phyloP scores from a whole-genome alignment of 139 green algal genomes.

The Auxenochlorella protothecoides region DNA sequence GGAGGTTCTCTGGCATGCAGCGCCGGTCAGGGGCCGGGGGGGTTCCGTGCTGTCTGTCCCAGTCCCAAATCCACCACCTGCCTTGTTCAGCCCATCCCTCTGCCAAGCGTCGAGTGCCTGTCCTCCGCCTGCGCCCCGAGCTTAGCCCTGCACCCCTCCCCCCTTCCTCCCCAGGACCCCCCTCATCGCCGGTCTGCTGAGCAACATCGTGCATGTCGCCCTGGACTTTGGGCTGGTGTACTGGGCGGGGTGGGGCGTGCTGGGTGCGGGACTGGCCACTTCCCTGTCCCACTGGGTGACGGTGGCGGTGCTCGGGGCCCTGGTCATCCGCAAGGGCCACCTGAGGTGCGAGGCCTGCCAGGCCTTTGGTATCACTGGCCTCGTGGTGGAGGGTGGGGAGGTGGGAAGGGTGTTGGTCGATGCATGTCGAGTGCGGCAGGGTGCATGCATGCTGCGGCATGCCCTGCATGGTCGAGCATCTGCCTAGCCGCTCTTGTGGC shows the following conservation, averaged over 20 bases:
- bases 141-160: not conserved
- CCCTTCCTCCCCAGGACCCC: constrained; percentile 9
- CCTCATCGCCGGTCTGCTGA: constrained; percentile 13
- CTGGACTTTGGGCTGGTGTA: constrained; percentile 33
- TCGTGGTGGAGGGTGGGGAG: too few species aligned
- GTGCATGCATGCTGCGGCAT: too few species aligned
- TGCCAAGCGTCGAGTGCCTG: too few species aligned
- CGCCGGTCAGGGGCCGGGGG: too few species aligned
- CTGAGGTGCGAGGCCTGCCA: constrained; percentile 4
- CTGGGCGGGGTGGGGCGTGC: constrained; percentile 41
- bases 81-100: too few species aligned
- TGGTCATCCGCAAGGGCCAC: constrained; percentile 15
- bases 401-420: too few species aligned
- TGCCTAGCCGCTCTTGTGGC: too few species aligned
- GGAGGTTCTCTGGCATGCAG: too few species aligned
- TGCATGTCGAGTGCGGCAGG: too few species aligned
- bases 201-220: constrained; percentile 35
- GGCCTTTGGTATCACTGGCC: not conserved
- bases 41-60: too few species aligned
- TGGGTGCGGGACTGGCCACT: constrained; percentile 53
- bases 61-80: too few species aligned
- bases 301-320: constrained; percentile 20
- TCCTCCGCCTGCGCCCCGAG: not conserved
- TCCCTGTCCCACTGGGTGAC: constrained; percentile 44
- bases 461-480: too few species aligned